Evolutionary conservation across 1,139 yeast genomes (phyloP).

Genomic region (Protomyces gravidus): DNA sequence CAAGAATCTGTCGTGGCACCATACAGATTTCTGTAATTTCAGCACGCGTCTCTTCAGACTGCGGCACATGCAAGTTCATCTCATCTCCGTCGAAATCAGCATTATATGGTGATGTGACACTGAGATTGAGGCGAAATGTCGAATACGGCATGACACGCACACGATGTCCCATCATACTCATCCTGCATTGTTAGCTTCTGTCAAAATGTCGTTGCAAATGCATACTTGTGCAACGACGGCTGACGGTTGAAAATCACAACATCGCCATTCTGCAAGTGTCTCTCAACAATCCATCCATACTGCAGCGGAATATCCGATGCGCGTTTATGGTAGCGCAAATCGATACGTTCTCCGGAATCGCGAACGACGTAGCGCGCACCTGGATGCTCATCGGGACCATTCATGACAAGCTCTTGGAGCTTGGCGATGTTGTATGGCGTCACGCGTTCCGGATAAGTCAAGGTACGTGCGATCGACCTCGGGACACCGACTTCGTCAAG

Average conservation of each 20-base stretch:
- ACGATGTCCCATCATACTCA: constrained; percentile 99
- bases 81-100: constrained; percentile 99
- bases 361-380: constrained; percentile 98
- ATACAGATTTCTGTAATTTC: constrained; percentile 93
- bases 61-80: constrained; percentile 99
- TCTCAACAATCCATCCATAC: constrained; percentile 98
- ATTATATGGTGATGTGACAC: constrained; percentile 97
- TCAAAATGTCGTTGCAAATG: neutral
- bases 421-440: constrained; percentile 95
- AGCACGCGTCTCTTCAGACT: constrained; percentile 95
- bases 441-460: constrained; percentile 94
- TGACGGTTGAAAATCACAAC: constrained; percentile 98
- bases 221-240: constrained; percentile 84
- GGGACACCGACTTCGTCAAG: constrained; percentile 99
- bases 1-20: constrained; percentile 93
- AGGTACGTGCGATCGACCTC: constrained; percentile 87
- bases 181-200: constrained; percentile 38
- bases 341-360: constrained; percentile 98
- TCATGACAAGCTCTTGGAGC: constrained; percentile 85
- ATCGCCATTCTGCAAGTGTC: constrained; percentile 95
- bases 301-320: constrained; percentile 97
- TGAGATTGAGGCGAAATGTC: constrained; percentile 89
- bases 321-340: constrained; percentile 90
- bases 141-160: constrained; percentile 99
- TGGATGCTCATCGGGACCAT: constrained; percentile 98